Evolutionary conservation across 2,329 filamentous ascomycete genomes (phyloP).

Genomic region (Microascus cirrosus): DNA sequence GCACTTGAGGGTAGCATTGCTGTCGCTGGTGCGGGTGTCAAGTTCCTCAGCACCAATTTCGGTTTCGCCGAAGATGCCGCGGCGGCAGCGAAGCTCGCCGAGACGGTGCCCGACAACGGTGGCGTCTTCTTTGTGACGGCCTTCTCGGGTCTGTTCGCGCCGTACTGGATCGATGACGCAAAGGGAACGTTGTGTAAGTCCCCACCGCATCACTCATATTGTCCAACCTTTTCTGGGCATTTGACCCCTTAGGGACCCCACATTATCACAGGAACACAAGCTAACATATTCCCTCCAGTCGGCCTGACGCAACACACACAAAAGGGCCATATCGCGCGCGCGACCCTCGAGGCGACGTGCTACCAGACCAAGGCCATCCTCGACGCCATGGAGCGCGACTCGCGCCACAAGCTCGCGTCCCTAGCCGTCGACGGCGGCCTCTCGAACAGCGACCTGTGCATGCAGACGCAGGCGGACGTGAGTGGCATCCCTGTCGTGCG

Average conservation of each 20-base stretch:
- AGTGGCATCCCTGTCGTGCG: slow-evolving; percentile 73
- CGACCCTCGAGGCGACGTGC: slow-evolving; percentile 82
- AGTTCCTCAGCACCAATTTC: slow-evolving; percentile 58
- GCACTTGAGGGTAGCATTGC: slow-evolving; percentile 78
- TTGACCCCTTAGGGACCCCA: no score
- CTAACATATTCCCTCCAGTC: slow-evolving; percentile 29
- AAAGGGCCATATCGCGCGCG: slow-evolving; percentile 76
- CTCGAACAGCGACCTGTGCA: slow-evolving; percentile 78
- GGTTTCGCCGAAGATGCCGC: slow-evolving; percentile 42
- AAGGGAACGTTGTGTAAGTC: slow-evolving; percentile 72
- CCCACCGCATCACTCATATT: background rate
- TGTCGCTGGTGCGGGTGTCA: slow-evolving; percentile 70
- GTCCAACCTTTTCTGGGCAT: background rate
- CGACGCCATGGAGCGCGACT: slow-evolving; percentile 83
- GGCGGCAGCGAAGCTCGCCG: slow-evolving; percentile 38
- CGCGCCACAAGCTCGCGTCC: slow-evolving; percentile 60
- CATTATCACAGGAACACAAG: background rate
- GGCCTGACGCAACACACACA: slow-evolving; percentile 79
- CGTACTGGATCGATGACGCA: slow-evolving; percentile 91
- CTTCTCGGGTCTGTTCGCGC: slow-evolving; percentile 82
- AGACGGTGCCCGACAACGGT: slow-evolving; percentile 57
- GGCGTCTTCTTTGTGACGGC: slow-evolving; percentile 82
- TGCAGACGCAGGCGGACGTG: slow-evolving; percentile 85
- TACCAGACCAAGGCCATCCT: slow-evolving; percentile 89
- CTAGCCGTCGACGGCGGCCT: slow-evolving; percentile 83